These are phyloP conservation scores for Chytriomyces confervae DNA, from an alignment of 192 early-diverging fungal species.

Conservation along the genomic window DNA sequence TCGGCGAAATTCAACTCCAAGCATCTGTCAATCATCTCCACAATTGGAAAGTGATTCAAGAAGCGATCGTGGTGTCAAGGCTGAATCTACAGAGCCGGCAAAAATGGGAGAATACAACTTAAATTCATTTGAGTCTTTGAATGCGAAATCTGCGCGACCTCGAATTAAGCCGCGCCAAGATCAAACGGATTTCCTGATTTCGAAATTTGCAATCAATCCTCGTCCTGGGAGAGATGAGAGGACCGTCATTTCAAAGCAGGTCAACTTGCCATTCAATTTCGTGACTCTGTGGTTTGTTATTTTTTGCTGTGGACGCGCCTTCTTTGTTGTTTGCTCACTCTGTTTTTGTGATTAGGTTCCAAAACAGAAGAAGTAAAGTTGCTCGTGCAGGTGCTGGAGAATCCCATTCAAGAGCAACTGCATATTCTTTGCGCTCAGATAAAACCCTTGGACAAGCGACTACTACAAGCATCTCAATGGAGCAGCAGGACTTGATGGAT, in stretches of 20 bases:
- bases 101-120: too few species aligned
- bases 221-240: not conserved
- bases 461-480: not conserved
- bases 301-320: not conserved
- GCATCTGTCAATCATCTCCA: too few species aligned
- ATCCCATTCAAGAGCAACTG: too few species aligned
- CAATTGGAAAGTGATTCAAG: too few species aligned
- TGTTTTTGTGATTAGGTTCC: slow-evolving; percentile 8
- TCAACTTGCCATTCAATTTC: slow-evolving; percentile 10
- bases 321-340: not conserved
- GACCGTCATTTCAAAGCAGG: not conserved
- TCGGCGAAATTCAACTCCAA: too few species aligned
- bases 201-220: not conserved
- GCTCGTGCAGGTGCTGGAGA: not conserved
- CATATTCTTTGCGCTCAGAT: too few species aligned
- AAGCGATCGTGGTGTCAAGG: too few species aligned
- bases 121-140: too few species aligned
- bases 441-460: too few species aligned
- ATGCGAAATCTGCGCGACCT: not conserved
- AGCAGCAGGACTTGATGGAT: not conserved
- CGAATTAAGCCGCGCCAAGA: slow-evolving; percentile 12
- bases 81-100: too few species aligned
- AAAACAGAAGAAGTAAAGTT: slow-evolving; percentile 18
- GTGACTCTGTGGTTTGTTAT: slow-evolving; percentile 17
- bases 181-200: slow-evolving; percentile 8